These are phyloP conservation scores for Bombardia bombarda DNA, from an alignment of 495 filamentous ascomycete species.

Conservation along the genomic window DNA sequence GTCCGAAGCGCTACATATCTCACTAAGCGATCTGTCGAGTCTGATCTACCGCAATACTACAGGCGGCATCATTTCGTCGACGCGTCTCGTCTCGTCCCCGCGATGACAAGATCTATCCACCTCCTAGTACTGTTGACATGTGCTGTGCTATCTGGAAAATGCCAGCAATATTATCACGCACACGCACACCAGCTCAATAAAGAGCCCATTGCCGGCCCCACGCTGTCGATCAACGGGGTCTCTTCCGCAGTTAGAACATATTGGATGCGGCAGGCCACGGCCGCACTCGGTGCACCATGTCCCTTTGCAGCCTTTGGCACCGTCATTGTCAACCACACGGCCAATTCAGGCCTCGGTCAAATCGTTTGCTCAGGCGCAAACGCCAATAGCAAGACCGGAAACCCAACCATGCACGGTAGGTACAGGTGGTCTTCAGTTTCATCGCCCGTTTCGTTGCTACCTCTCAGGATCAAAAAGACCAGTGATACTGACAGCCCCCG, in stretches of 20 bases:
- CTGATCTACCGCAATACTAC: too few relatives aligned
- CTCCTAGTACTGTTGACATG: too few relatives aligned
- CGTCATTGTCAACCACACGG: constrained; percentile 48
- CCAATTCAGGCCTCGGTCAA: constrained; percentile 24
- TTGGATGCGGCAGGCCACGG: constrained; percentile 44
- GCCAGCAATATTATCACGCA: too few relatives aligned
- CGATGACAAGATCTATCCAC: too few relatives aligned
- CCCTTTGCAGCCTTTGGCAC: constrained; percentile 43
- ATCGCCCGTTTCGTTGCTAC: background rate
- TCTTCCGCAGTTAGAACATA: constrained; percentile 29
- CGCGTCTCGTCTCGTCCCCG: too few relatives aligned
- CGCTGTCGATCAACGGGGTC: constrained; percentile 21
- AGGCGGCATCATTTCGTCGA: too few relatives aligned
- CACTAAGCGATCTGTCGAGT: too few relatives aligned
- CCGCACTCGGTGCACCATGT: constrained; percentile 40
- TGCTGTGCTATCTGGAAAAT: too few relatives aligned
- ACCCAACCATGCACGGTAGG: constrained; percentile 43
- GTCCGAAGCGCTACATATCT: too few relatives aligned
- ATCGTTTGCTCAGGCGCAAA: constrained; percentile 42
- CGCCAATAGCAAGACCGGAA: constrained; percentile 26
- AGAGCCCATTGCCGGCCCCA: constrained; percentile 10
- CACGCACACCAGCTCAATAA: too few relatives aligned
- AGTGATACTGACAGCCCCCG: background rate
- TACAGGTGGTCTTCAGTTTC: too few relatives aligned
- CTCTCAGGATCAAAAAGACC: background rate